These are phyloP conservation scores for Candida schatavii DNA, from an alignment of 805 yeast genomes.

Conservation along the genomic window DNA sequence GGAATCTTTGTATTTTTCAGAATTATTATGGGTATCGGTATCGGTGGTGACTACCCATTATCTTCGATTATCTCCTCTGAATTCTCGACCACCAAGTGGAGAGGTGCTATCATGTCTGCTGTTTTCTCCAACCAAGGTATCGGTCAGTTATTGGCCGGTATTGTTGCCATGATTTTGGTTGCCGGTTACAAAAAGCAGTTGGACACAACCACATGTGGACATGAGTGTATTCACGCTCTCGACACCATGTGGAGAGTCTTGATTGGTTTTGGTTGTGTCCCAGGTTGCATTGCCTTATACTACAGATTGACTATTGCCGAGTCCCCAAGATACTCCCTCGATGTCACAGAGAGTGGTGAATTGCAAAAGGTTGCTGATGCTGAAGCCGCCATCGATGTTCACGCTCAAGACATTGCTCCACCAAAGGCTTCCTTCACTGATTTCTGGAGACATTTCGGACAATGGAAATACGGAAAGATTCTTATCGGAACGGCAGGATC, in stretches of 20 bases:
- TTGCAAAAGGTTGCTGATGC: slow-evolving; percentile 52
- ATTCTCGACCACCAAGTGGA: slow-evolving; percentile 92
- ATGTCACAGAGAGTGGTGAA: slow-evolving; percentile 60
- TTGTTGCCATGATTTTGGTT: slow-evolving; percentile 73
- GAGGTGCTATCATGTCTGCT: slow-evolving; percentile 97
- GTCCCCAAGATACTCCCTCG: slow-evolving; percentile 88
- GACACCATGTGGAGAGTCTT: slow-evolving; percentile 95
- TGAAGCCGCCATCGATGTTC: slow-evolving; percentile 39
- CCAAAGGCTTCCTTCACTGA: slow-evolving; percentile 82
- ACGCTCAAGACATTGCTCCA: slow-evolving; percentile 44
- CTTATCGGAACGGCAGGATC: slow-evolving; percentile 86
- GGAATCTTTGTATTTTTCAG: slow-evolving; percentile 77
- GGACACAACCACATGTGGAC: slow-evolving; percentile 59
- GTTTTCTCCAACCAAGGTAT: slow-evolving; percentile 96
- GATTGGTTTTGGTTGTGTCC: slow-evolving; percentile 87
- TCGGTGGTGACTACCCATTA: slow-evolving; percentile 95
- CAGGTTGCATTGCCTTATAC: slow-evolving; percentile 81
- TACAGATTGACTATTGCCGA: slow-evolving; percentile 93
- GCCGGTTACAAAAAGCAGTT: slow-evolving; percentile 72
- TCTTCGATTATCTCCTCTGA: slow-evolving; percentile 92
- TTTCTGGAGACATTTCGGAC: slow-evolving; percentile 67
- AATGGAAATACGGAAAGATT: slow-evolving; percentile 86
- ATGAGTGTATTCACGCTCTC: slow-evolving; percentile 68
- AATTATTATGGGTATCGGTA: slow-evolving; percentile 92
- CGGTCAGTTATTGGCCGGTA: slow-evolving; percentile 89